Percentiles rank a stretch among this genome's conserved stretches.
These are phyloP conservation scores for Anthracocystis setariae DNA, from an alignment of 1,284 basidiomycete genomes.

Conservation along the genomic window DNA sequence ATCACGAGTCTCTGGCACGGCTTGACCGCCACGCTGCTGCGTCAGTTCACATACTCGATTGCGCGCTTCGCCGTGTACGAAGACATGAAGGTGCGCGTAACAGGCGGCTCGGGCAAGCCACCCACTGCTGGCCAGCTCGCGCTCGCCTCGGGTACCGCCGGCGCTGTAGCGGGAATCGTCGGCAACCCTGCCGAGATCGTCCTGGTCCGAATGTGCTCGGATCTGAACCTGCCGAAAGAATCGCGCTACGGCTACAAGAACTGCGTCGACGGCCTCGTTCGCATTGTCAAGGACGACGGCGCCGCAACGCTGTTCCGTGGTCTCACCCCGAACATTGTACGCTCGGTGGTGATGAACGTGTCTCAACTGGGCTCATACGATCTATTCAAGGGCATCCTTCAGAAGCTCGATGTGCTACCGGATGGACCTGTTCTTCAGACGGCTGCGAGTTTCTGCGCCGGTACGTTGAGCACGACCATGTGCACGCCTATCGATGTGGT, in stretches of 20 bases:
- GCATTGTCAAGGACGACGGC: constrained; percentile 71
- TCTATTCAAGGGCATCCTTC: constrained; percentile 71
- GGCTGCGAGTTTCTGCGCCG: constrained; percentile 64
- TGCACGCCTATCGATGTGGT: constrained; percentile 61
- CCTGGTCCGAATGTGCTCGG: constrained; percentile 69
- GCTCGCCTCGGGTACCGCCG: constrained; percentile 59
- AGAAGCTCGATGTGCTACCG: constrained; percentile 63
- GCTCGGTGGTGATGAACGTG: constrained; percentile 72
- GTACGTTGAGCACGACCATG: constrained; percentile 71
- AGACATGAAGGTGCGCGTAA: constrained; percentile 54
- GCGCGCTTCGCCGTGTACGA: constrained; percentile 67
- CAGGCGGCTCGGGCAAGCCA: constrained; percentile 17
- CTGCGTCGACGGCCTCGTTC: constrained; percentile 70
- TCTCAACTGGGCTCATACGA: constrained; percentile 69
- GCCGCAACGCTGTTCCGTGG: constrained; percentile 69
- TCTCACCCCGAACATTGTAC: constrained; percentile 70
- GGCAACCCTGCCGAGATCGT: constrained; percentile 71
- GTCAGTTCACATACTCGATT: constrained; percentile 67
- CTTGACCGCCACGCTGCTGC: constrained; percentile 59
- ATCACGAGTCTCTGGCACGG: constrained; percentile 63
- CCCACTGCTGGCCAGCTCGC: constrained; percentile 41
- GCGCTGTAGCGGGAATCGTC: constrained; percentile 61
- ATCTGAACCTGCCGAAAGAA: constrained; percentile 64
- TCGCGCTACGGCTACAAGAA: constrained; percentile 68
- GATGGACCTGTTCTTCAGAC: constrained; percentile 68